Percentiles rank a stretch among this genome's conserved stretches.
These are phyloP conservation scores for Colletotrichum spinosum DNA, from an alignment of 2,329 filamentous ascomycete species.

Conservation along the genomic window DNA sequence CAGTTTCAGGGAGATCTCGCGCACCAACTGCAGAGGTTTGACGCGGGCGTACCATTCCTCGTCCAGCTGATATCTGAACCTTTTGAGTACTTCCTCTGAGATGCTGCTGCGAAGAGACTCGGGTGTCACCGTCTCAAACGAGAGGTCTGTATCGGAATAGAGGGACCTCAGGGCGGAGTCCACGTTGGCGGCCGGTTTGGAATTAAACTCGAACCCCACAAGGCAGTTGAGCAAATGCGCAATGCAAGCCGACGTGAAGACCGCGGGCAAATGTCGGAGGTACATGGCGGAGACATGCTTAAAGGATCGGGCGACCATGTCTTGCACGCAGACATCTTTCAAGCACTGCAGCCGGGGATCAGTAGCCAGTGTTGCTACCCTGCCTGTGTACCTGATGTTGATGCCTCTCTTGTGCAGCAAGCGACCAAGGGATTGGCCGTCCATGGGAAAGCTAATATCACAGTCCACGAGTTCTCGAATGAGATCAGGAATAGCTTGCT, in stretches of 20 bases:
- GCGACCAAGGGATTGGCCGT: slow-evolving; percentile 89
- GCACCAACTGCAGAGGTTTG: slow-evolving; percentile 85
- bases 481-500: slow-evolving; percentile 84
- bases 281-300: slow-evolving; percentile 90
- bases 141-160: slow-evolving; percentile 85
- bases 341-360: slow-evolving; percentile 82
- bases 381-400: slow-evolving; percentile 96
- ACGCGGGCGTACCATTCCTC: slow-evolving; percentile 74
- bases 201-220: slow-evolving; percentile 80
- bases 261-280: slow-evolving; percentile 81
- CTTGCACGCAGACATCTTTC: slow-evolving; percentile 81
- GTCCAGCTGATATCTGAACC: slow-evolving; percentile 82
- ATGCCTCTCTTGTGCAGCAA: slow-evolving; percentile 97
- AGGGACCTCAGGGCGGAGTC: slow-evolving; percentile 79
- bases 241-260: slow-evolving; percentile 82
- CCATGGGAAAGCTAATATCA: slow-evolving; percentile 98
- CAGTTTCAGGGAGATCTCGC: slow-evolving; percentile 89
- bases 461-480: slow-evolving; percentile 89
- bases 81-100: slow-evolving; percentile 74
- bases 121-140: slow-evolving; percentile 83
- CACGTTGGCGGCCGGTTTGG: slow-evolving; percentile 81
- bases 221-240: slow-evolving; percentile 95
- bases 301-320: slow-evolving; percentile 95
- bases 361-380: slow-evolving; percentile 77
- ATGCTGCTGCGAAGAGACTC: slow-evolving; percentile 77